A percentile compares a stretch with the other conserved stretches of the same genome.
phyloP scores from a whole-genome alignment of 2,329 filamentous ascomycete species.

The Xylariaceae sp. region DNA sequence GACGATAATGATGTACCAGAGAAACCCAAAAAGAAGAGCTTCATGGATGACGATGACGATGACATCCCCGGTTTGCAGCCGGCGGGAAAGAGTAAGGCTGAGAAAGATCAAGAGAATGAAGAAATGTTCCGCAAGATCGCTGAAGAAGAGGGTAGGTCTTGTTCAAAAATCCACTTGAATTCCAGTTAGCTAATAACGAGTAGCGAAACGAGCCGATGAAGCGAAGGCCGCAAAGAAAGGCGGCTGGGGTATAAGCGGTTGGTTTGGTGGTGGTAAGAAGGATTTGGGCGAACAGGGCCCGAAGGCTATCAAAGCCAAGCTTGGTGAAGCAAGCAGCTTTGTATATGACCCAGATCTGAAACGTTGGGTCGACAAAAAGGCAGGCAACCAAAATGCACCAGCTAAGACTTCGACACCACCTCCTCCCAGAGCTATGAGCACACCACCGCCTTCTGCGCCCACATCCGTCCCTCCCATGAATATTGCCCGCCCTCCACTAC shows the following conservation, averaged over 20 bases:
- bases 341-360: conserved; percentile 94
- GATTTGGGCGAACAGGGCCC: conserved; percentile 45
- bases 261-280: conserved; percentile 74
- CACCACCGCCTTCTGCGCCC: conserved; percentile 46
- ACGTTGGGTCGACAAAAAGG: conserved; percentile 98
- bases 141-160: conserved; percentile 62
- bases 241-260: conserved; percentile 78
- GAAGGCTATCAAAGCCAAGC: conserved; percentile 82
- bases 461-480: conserved; percentile 29
- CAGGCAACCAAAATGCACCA: conserved; percentile 58
- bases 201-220: conserved; percentile 59
- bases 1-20: conserved; percentile 46
- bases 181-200: conserved; percentile 15
- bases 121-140: conserved; percentile 83
- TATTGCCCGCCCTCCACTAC: conserved; percentile 19
- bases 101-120: conserved; percentile 74
- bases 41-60: conserved; percentile 79
- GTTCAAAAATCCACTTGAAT: not conserved
- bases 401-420: conserved; percentile 69
- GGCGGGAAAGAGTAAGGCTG: conserved; percentile 57
- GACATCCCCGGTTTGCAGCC: conserved; percentile 53
- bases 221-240: conserved; percentile 54
- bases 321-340: conserved; percentile 90
- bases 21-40: conserved; percentile 68
- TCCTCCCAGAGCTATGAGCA: conserved; percentile 63